These are phyloP conservation scores for Ogataea methylovora DNA, from an alignment of 805 yeast genomes.

Conservation along the genomic window DNA sequence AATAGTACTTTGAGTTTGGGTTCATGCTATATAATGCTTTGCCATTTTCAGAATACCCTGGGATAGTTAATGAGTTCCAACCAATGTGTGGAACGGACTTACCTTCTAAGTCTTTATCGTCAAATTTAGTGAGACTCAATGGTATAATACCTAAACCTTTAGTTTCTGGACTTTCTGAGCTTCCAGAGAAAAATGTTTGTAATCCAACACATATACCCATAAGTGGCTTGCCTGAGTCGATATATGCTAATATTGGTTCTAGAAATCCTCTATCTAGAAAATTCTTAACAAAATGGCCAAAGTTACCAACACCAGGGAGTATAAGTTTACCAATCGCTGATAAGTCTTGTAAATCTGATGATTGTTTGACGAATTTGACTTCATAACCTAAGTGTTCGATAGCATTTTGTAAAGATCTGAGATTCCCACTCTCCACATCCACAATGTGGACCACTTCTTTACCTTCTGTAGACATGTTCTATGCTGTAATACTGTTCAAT, in stretches of 20 bases:
- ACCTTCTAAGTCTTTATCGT: constrained; percentile 28
- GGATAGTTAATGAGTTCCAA: constrained; percentile 53
- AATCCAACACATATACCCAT: constrained; percentile 99
- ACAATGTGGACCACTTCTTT: constrained; percentile 53
- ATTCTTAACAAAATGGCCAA: constrained; percentile 83
- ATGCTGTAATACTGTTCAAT: no score
- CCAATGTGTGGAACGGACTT: constrained; percentile 97
- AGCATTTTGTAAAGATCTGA: constrained; percentile 85
- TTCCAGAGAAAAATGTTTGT: constrained; percentile 71
- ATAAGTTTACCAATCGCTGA: constrained; percentile 49
- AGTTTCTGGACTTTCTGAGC: constrained; percentile 61
- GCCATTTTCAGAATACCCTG: constrained; percentile 7
- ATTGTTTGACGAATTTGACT: constrained; percentile 52
- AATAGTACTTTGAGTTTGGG: constrained; percentile 71
- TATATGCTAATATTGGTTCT: constrained; percentile 58
- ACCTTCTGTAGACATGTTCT: constrained; percentile 4
- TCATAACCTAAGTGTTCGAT: constrained; percentile 69
- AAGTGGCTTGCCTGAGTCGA: constrained; percentile 70
- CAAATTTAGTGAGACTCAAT: constrained; percentile 53
- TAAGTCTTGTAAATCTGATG: constrained; percentile 42
- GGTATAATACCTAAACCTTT: constrained; percentile 56
- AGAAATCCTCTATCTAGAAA: constrained; percentile 54
- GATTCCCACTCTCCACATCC: constrained; percentile 91
- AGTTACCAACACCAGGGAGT: constrained; percentile 97
- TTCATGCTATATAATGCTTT: constrained; percentile 53